A percentile compares a stretch with the other conserved stretches of the same genome.
Conservation (phyloP, 2,329 filamentous ascomycete genomes). For the Rasamsonia emersonii region DNA sequence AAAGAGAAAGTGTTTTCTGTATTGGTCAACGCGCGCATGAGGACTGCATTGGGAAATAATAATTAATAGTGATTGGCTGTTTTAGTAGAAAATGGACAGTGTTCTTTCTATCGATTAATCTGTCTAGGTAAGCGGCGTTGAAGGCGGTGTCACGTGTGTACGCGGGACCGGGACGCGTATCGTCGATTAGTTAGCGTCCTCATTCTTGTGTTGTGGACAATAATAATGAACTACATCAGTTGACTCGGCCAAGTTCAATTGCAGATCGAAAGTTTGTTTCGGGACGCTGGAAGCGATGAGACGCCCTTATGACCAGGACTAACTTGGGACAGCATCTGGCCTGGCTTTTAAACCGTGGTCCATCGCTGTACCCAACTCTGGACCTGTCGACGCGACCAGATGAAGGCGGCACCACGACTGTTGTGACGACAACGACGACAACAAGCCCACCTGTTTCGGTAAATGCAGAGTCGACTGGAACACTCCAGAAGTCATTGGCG, state of each 20-base stretch:
- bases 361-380: conserved; percentile 23
- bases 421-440: too few species aligned
- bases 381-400: conserved; percentile 16
- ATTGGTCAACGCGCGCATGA: too few species aligned
- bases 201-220: background rate
- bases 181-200: background rate
- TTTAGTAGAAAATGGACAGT: too few species aligned
- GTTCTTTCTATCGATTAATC: too few species aligned
- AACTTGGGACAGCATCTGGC: conserved; percentile 37
- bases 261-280: conserved; percentile 1
- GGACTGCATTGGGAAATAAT: too few species aligned
- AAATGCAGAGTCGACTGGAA: too few species aligned
- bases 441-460: conserved; percentile 11
- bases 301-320: conserved; percentile 41
- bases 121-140: too few species aligned
- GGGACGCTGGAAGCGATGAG: conserved; percentile 11
- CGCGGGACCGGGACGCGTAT: conserved; percentile 5
- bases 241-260: background rate
- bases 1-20: too few species aligned
- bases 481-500: too few species aligned
- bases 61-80: too few species aligned
- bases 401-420: conserved; percentile 3
- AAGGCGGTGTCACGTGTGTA: conserved; percentile 5
- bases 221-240: background rate
- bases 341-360: conserved; percentile 38